Conservation (phyloP, 1,284 basidiomycete genomes). For the Fomitopsis pinicola region DNA sequence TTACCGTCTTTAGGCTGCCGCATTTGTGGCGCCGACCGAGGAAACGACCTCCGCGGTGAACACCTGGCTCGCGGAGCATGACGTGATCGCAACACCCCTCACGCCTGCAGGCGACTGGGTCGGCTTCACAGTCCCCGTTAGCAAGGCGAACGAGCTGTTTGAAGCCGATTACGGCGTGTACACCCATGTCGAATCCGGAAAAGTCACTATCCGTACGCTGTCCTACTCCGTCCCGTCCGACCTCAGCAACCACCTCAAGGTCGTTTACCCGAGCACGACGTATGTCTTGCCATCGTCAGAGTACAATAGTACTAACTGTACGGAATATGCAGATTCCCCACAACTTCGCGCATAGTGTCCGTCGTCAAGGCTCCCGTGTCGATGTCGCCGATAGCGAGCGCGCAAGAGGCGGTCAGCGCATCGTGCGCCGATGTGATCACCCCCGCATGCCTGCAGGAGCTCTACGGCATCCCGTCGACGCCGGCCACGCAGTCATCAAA, state of each 20-base stretch:
- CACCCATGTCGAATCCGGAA: conserved; percentile 27
- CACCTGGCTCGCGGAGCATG: conserved; percentile 30
- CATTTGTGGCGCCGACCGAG: conserved; percentile 29
- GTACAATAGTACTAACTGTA: neutral
- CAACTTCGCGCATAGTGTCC: no score
- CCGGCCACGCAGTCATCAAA: conserved; percentile 40
- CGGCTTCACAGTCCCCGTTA: conserved; percentile 28
- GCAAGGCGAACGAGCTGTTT: conserved; percentile 32
- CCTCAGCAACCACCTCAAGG: conserved; percentile 29
- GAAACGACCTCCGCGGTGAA: conserved; percentile 31
- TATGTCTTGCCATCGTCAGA: conserved; percentile 8
- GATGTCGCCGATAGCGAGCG: neutral
- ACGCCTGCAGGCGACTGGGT: conserved; percentile 36
- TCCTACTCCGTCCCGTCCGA: conserved; percentile 33
- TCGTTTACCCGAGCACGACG: conserved; percentile 34
- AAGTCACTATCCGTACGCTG: conserved; percentile 29
- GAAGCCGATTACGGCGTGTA: conserved; percentile 32
- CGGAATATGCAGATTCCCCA: neutral
- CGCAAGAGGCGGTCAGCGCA: conserved; percentile 3
- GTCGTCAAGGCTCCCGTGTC: neutral
- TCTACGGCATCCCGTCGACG: conserved; percentile 51
- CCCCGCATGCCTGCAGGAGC: conserved; percentile 47
- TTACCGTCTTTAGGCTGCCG: conserved; percentile 24
- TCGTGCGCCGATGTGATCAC: conserved; percentile 33
- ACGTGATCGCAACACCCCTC: conserved; percentile 25